Conservation (phyloP, 305 asterid species). For the Solanum hybrid region DNA sequence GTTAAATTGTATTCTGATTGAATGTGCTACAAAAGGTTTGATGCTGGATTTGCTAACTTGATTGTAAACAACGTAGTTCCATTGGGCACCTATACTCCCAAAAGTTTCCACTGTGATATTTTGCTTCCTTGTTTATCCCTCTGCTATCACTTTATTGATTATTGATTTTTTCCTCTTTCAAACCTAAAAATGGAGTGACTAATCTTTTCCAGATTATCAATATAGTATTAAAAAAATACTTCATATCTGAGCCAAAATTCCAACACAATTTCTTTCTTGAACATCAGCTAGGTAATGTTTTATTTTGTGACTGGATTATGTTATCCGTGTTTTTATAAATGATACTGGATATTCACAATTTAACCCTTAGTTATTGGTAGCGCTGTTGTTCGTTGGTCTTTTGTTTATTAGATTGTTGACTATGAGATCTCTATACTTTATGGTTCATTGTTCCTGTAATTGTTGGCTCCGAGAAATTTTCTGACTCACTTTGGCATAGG, state of each 20-base stretch:
- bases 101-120: neutral
- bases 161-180: neutral
- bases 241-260: neutral
- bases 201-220: neutral
- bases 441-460: neutral
- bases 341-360: neutral
- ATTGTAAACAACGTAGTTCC: neutral
- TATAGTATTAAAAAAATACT: neutral
- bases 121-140: neutral
- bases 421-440: neutral
- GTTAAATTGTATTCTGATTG: neutral
- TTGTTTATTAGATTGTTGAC: neutral
- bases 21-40: neutral
- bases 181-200: neutral
- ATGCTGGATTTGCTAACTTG: neutral
- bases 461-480: neutral
- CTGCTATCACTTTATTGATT: neutral
- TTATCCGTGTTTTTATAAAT: neutral
- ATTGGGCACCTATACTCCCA: neutral
- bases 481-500: constrained; percentile 28
- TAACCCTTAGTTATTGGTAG: neutral
- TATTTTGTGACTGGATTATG: neutral
- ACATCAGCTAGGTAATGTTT: neutral
- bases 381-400: neutral
- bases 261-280: neutral